Evolutionary conservation across 768 basidiomycete species (phyloP).

Genomic region (Lentinula raphanica): DNA sequence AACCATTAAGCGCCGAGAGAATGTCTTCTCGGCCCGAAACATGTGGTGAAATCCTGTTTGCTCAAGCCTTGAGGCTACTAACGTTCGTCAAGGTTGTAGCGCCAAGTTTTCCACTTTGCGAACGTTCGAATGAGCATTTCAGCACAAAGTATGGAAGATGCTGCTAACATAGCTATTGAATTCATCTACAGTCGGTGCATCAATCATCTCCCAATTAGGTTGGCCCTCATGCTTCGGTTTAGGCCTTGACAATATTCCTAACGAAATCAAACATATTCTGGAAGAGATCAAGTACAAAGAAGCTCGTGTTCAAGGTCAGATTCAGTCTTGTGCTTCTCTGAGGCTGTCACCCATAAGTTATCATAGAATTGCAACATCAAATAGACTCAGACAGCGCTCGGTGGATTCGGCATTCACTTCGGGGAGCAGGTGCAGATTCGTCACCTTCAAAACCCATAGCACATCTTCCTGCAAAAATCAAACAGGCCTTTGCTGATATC

Average conservation of each 20-base stretch:
- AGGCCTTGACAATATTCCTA: constrained; percentile 50
- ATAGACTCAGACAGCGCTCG: constrained; percentile 43
- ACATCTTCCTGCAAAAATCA: constrained; percentile 36
- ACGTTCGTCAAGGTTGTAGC: background rate
- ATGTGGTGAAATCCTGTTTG: background rate
- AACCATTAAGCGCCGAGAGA: too few relatives aligned
- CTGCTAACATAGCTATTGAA: constrained; percentile 47
- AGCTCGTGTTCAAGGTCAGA: constrained; percentile 35
- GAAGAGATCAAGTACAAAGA: constrained; percentile 49
- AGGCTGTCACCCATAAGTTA: background rate
- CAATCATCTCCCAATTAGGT: background rate
- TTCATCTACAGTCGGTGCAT: constrained; percentile 48
- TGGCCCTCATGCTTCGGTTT: background rate
- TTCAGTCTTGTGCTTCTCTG: background rate
- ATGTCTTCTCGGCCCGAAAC: background rate
- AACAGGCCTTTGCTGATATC: constrained; percentile 41
- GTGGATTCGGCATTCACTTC: constrained; percentile 45
- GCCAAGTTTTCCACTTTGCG: constrained; percentile 10
- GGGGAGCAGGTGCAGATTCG: constrained; percentile 12
- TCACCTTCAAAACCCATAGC: constrained; percentile 31
- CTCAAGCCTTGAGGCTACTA: background rate
- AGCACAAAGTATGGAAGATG: constrained; percentile 46
- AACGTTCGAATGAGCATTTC: background rate
- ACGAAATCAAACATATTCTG: constrained; percentile 46
- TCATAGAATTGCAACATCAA: constrained; percentile 42